phyloP scores from a whole-genome alignment of 768 basidiomycete species.

The Suillus decipiens region DNA sequence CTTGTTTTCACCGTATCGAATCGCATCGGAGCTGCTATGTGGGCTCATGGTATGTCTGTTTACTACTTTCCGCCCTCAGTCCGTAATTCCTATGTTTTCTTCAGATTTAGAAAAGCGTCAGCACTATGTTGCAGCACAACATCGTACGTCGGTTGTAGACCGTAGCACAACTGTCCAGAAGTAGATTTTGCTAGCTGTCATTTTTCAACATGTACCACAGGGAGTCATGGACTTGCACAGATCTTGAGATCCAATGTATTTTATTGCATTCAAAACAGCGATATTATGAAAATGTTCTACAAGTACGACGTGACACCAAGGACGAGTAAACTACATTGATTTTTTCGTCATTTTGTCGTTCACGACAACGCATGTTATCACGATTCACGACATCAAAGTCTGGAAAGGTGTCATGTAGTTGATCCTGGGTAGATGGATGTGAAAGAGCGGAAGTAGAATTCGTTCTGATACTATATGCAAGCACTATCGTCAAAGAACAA shows the following conservation, averaged over 20 bases:
- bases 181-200: background rate
- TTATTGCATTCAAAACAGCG: background rate
- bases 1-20: slow-evolving; percentile 84
- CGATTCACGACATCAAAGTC: background rate
- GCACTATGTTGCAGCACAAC: slow-evolving; percentile 42
- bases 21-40: slow-evolving; percentile 92
- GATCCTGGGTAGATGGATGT: background rate
- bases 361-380: background rate
- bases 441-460: background rate
- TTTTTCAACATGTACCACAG: background rate
- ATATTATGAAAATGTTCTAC: background rate
- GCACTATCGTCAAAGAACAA: background rate
- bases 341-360: background rate
- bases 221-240: background rate
- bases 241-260: background rate
- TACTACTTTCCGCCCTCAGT: background rate
- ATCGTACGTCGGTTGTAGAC: background rate
- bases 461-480: background rate
- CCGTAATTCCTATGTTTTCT: background rate
- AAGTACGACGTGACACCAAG: background rate
- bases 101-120: slow-evolving; percentile 65
- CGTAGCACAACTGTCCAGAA: background rate
- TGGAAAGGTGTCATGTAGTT: background rate
- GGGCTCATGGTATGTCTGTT: slow-evolving; percentile 69
- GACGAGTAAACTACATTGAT: background rate